Base-by-base conservation (phyloP, 176 grass and related monocot genomes). In the Zoysia pacifica region DNA sequence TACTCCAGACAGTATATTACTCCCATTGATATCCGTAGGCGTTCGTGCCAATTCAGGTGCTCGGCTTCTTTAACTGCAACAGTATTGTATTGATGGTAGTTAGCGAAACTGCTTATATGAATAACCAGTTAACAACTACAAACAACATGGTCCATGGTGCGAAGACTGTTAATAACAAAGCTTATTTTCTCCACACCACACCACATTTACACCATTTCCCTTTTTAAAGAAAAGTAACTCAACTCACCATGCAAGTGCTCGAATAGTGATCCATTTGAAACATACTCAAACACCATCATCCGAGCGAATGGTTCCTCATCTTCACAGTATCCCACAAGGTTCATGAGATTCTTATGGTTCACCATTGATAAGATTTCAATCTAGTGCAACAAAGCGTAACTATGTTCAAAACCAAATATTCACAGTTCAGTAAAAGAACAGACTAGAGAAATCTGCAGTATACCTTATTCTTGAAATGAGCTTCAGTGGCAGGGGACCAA, bases 251-350 rank as follows among this genome's bases (percentile, higher is more conserved):
- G 90, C 66, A 98, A 85, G 36, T 83, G 90, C 72, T 98, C 92
- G 73, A 93, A 98, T 62, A 98, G 82, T 61, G 92, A 91, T 46
- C 96, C 92, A 86, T 95, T 94, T 85, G 96, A 81, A 80, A 65
- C 90, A 77, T 98, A 98, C 58, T 98, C 90, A 58, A 95, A 98
- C 69, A 98, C 92, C 87, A 98, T 86, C 80, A 98, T 93, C 79
- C 96, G 88, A 40, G 73, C 77, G 67, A 94, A 94, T 44, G 88
- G 92, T 74, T 94, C 84, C 79, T 98, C 96, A 4, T 94, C 90
- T 88, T 94, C 86, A 83, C 90, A 98, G 79, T 89, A 93, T 14
- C 96, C 95, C 54, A 98, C 70, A 56, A 98, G 84, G 55, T 91
- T 94, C 88, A 98, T 69, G 47, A 98, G 90, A 88, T 98, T 98